These are phyloP conservation scores for Psilocybe subaeruginosa DNA, from an alignment of 768 basidiomycete genomes.

Conservation along the genomic window DNA sequence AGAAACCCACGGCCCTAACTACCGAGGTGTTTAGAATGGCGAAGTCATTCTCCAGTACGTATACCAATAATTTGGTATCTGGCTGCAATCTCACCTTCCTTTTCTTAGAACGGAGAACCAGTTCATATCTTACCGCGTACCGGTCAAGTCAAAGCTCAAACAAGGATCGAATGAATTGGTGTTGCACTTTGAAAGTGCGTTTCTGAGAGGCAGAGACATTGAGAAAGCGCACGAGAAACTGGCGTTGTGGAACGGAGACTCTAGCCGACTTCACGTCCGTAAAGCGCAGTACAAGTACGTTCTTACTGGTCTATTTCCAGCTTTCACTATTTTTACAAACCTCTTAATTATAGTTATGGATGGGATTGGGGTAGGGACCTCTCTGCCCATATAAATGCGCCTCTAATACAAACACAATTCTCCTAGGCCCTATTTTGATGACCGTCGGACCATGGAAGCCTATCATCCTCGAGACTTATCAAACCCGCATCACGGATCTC, in stretches of 20 bases:
- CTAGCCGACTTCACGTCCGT: slow-evolving; percentile 85
- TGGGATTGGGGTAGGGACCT: slow-evolving; percentile 79
- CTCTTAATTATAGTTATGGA: slow-evolving; percentile 59
- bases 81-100: neutral
- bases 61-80: neutral
- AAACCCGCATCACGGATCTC: slow-evolving; percentile 63
- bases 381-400: neutral
- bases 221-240: slow-evolving; percentile 68
- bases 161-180: slow-evolving; percentile 66
- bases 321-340: neutral
- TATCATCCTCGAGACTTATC: slow-evolving; percentile 70
- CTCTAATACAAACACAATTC: slow-evolving; percentile 55
- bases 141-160: slow-evolving; percentile 57
- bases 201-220: slow-evolving; percentile 74
- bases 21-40: slow-evolving; percentile 59
- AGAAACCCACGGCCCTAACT: neutral
- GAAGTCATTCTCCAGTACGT: slow-evolving; percentile 63
- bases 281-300: slow-evolving; percentile 91
- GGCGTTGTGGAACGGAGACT: slow-evolving; percentile 88
- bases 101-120: slow-evolving; percentile 74
- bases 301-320: neutral
- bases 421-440: slow-evolving; percentile 78
- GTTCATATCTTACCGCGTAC: slow-evolving; percentile 73
- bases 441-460: slow-evolving; percentile 90
- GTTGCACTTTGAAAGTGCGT: slow-evolving; percentile 76